Conservation (phyloP, 306 rosid genomes). For the Carpinus viminea region DNA sequence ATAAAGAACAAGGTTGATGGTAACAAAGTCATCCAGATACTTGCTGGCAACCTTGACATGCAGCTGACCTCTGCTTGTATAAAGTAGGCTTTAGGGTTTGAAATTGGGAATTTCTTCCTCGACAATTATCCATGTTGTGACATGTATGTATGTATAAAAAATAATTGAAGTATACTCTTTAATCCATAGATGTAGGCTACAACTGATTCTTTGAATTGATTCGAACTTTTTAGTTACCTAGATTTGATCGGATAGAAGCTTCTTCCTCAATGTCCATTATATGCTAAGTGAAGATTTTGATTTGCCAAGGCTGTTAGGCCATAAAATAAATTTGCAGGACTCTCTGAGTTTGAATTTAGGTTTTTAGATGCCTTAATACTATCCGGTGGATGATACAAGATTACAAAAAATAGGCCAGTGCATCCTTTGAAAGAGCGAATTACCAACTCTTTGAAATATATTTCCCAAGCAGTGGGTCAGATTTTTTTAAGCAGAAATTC, state of each 20-base stretch:
- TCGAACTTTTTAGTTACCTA: not conserved
- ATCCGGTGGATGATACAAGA: not conserved
- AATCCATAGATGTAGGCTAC: not conserved
- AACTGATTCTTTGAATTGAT: not conserved
- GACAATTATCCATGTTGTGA: not conserved
- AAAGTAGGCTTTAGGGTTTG: conserved; percentile 26
- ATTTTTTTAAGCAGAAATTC: not conserved
- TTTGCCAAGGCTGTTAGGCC: not conserved
- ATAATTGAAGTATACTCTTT: not conserved
- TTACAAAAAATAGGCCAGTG: not conserved
- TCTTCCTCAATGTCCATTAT: not conserved
- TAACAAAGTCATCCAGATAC: not conserved
- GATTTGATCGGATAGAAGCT: not conserved
- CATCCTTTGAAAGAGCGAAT: not conserved
- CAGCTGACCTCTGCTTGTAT: conserved; percentile 22
- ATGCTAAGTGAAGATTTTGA: not conserved
- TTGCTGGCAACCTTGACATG: not conserved
- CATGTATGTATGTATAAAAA: conserved; percentile 11
- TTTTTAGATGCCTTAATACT: not conserved
- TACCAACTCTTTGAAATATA: not conserved
- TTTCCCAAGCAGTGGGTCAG: not conserved
- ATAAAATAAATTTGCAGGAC: not conserved
- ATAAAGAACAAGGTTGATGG: conserved; percentile 71
- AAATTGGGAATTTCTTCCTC: not conserved
- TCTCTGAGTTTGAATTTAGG: not conserved